Conservation (phyloP, 352 stramenopile species). For the Globisporangium middletonii region DNA sequence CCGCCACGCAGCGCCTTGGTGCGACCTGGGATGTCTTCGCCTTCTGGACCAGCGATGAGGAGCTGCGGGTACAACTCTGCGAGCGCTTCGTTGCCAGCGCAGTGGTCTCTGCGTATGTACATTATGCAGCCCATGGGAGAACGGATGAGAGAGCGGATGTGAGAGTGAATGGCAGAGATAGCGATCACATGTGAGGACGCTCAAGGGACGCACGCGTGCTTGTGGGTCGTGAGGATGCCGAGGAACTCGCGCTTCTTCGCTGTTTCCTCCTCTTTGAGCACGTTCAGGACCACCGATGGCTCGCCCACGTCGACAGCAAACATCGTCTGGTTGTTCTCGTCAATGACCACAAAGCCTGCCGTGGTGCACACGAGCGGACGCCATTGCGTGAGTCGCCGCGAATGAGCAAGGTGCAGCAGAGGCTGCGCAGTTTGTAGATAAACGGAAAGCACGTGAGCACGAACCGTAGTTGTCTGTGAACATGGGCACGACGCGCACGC, state of each 20-base stretch:
- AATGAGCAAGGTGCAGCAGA: no score
- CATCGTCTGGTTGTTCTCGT: conserved; percentile 80
- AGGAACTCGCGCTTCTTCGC: conserved; percentile 64
- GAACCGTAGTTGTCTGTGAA: conserved; percentile 80
- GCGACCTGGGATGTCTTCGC: conserved; percentile 72
- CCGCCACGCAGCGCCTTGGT: conserved; percentile 60
- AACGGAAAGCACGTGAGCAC: neutral
- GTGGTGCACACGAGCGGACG: neutral
- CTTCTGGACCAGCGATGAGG: conserved; percentile 61
- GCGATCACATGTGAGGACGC: neutral
- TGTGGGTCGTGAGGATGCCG: conserved; percentile 91
- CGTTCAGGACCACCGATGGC: conserved; percentile 47
- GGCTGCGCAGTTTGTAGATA: neutral
- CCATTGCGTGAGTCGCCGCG: no score
- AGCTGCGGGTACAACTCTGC: conserved; percentile 54
- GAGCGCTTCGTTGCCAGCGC: conserved; percentile 70
- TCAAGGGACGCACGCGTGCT: conserved; percentile 68
- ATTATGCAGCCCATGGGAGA: neutral
- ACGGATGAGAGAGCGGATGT: no score
- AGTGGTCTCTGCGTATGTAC: conserved; percentile 53
- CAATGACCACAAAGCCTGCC: conserved; percentile 70
- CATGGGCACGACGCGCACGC: conserved; percentile 80
- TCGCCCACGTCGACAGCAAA: conserved; percentile 76
- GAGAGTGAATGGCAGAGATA: neutral
- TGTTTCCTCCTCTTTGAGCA: conserved; percentile 66